phyloP scores from a whole-genome alignment of 257 asterid genomes.

The Orobanche coerulescens region DNA sequence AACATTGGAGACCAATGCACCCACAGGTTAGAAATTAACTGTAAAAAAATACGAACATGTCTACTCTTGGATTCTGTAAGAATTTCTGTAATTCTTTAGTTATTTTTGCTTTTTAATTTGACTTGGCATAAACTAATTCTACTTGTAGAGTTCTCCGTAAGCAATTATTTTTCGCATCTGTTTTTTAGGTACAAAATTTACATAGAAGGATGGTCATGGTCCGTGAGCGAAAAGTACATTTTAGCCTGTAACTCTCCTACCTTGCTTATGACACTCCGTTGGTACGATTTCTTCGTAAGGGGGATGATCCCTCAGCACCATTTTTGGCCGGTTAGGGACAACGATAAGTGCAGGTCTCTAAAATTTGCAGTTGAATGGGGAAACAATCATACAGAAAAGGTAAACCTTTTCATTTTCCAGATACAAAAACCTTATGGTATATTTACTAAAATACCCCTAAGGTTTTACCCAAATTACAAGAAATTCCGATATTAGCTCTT shows the following conservation, averaged over 20 bases:
- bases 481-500: not conserved
- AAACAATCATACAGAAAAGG: constrained; percentile 60
- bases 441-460: not conserved
- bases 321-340: constrained; percentile 75
- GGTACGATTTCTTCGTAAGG: constrained; percentile 72
- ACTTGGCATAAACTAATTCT: not conserved
- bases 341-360: constrained; percentile 60
- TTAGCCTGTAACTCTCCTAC: constrained; percentile 80
- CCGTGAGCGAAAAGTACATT: constrained; percentile 82
- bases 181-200: constrained; percentile 68
- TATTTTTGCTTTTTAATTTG: not conserved
- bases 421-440: not conserved
- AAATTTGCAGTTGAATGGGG: constrained; percentile 90
- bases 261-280: constrained; percentile 53
- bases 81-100: not conserved
- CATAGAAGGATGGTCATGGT: constrained; percentile 88
- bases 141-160: not conserved
- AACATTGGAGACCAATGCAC: constrained; percentile 56
- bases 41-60: not conserved
- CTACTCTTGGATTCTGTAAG: not conserved
- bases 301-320: constrained; percentile 70
- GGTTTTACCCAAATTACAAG: not conserved
- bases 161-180: not conserved
- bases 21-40: constrained; percentile 37
- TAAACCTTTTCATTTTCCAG: not conserved